Conservation (phyloP, 257 asterid species). For the Galeopsis tetrahit region DNA sequence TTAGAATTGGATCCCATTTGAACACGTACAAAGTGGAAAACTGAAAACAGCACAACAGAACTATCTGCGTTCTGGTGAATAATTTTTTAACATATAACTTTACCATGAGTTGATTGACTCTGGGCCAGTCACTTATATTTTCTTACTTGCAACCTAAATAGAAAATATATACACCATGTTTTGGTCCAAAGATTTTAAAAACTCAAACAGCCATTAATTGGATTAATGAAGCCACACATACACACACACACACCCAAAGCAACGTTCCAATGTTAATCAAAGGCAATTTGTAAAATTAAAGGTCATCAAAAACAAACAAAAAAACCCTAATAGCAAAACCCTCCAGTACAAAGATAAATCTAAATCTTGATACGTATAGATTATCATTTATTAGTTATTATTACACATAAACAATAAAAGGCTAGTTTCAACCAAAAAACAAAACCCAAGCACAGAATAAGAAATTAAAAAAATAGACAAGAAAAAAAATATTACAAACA, state of each 20-base stretch:
- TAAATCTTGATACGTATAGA: slow-evolving; percentile 3
- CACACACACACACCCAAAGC: background rate
- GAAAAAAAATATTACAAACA: background rate
- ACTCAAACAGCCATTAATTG: background rate
- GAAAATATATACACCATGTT: background rate
- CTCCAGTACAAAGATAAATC: background rate
- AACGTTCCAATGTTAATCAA: background rate
- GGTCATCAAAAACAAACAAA: background rate
- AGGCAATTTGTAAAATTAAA: background rate
- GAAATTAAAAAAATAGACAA: background rate
- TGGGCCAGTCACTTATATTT: slow-evolving; percentile 3
- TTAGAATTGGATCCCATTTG: slow-evolving; percentile 17
- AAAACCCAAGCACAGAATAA: background rate
- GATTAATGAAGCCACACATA: background rate
- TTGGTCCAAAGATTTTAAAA: background rate
- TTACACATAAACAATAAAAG: slow-evolving; percentile 16
- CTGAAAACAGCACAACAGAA: background rate
- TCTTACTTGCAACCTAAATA: background rate
- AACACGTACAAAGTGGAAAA: slow-evolving; percentile 12
- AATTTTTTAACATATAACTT: background rate
- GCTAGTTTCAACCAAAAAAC: background rate
- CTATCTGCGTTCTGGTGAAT: slow-evolving; percentile 17
- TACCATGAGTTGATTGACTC: background rate
- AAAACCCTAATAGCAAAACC: background rate
- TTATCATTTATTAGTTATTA: background rate